Base-by-base conservation (phyloP, 352 stramenopile genomes). In the Pythium phragmiticola region DNA sequence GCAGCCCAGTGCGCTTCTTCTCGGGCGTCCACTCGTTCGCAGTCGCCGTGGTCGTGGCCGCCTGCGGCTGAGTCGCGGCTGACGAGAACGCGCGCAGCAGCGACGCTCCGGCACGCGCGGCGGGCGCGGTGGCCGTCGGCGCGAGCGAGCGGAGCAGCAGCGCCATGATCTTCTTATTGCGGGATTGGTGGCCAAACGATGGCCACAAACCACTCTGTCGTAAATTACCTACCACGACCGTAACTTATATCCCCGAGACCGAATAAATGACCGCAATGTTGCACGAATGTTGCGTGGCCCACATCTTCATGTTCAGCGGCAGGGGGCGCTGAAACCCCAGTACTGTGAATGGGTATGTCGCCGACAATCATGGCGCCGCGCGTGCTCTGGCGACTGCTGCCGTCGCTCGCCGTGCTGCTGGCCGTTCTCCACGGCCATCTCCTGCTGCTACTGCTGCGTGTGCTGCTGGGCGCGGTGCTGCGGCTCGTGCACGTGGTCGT, bases 1-100 rank as follows among this genome's bases (percentile, higher is more conserved):
- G 67, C 54, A 97, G 69, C 5, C 90, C 91, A 59, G 87, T 94
- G 66, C 91, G 85, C 75, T 94, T 94, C 68, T 94, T 92, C 69
- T 92, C 84, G 12, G 76, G 76, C 52, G 74, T 74, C 84, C 82
- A 93, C 17, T 74, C 72, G 51, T 77, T 80, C 28, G 50, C 56
- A n/a, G 57, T 21, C 8, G 34, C 30, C 5, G 53, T 49, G 16
- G 41, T 46, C 11, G 43, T 36, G 28, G 33, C 66, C 2, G 57
- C 47, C 16, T 57, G 47, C 19, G 48, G 28, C 36, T 30, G 56
- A 56, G 21, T 14, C 56, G 23, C 12, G 4, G 55, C 33, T 23
- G 66, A 60, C 14, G 65, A 64, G 53, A 72, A 67, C 52, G 52
- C 59, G n/a, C 33, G 52, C 37, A 61, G 28, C 30, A 61, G 41